Evolutionary conservation across 768 basidiomycete species (phyloP).

Genomic region (Tulasnella sp.): DNA sequence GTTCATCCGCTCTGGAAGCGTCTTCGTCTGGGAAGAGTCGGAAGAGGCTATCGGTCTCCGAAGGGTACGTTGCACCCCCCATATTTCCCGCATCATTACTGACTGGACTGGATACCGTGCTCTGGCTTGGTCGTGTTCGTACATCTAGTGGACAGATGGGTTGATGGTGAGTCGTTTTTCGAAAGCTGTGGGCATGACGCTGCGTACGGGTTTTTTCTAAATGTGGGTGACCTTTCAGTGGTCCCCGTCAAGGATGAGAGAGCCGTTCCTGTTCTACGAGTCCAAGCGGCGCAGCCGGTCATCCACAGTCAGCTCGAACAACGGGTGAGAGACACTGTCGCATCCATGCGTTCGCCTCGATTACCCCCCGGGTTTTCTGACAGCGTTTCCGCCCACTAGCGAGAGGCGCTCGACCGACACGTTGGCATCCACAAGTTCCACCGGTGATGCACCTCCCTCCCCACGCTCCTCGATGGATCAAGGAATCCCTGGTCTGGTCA

Average conservation of each 20-base stretch:
- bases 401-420: conserved; percentile 39
- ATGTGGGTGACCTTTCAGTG: conserved; percentile 37
- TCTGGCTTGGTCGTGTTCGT: neutral
- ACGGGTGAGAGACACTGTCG: conserved; percentile 41
- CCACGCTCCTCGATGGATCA: conserved; percentile 56
- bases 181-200: neutral
- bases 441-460: conserved; percentile 46
- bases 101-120: conserved; percentile 4
- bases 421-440: conserved; percentile 36
- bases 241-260: conserved; percentile 65
- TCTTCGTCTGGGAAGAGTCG: conserved; percentile 69
- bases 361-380: conserved; percentile 40
- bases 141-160: conserved; percentile 52
- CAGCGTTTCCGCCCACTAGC: conserved; percentile 46
- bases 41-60: conserved; percentile 63
- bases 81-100: neutral
- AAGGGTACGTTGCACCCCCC: conserved; percentile 36
- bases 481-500: conserved; percentile 57
- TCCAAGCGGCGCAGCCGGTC: conserved; percentile 35
- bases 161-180: conserved; percentile 41
- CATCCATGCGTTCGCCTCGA: conserved; percentile 40
- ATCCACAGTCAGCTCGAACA: conserved; percentile 11
- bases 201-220: neutral
- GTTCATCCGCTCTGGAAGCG: conserved; percentile 56
- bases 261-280: conserved; percentile 71